A percentile compares a stretch with the other conserved stretches of the same genome.
Evolutionary conservation across 768 basidiomycete genomes (phyloP).

Genomic region (Brasilioporus rufonigricans): DNA sequence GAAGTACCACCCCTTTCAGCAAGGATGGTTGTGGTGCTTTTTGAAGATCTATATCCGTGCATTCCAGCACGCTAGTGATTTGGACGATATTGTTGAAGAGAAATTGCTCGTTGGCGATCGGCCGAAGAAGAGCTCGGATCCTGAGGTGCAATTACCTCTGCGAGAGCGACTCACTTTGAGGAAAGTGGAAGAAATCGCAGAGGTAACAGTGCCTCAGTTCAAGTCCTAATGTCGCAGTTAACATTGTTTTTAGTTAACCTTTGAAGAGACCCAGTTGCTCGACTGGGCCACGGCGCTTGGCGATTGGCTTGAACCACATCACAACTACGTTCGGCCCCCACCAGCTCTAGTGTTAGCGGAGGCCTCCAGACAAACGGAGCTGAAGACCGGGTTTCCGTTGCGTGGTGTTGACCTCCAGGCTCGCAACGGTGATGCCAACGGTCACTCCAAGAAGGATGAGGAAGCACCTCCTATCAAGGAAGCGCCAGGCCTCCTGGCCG

Average conservation of each 20-base stretch:
- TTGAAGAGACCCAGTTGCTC: slow-evolving; percentile 56
- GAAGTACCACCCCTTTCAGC: slow-evolving; percentile 36
- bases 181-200: slow-evolving; percentile 49
- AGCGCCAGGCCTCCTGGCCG: slow-evolving; percentile 49
- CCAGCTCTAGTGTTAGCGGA: slow-evolving; percentile 70
- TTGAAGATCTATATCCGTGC: slow-evolving; percentile 76
- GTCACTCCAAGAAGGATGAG: slow-evolving; percentile 64
- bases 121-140: slow-evolving; percentile 58
- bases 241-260: slow-evolving; percentile 51
- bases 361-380: slow-evolving; percentile 67
- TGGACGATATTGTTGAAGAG: slow-evolving; percentile 79
- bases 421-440: slow-evolving; percentile 33
- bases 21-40: slow-evolving; percentile 69
- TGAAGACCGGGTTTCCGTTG: slow-evolving; percentile 66
- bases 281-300: slow-evolving; percentile 61
- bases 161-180: slow-evolving; percentile 55
- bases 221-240: not conserved
- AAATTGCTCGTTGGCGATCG: slow-evolving; percentile 80
- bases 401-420: slow-evolving; percentile 55
- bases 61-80: slow-evolving; percentile 75
- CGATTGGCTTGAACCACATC: slow-evolving; percentile 77
- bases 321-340: slow-evolving; percentile 69
- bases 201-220: slow-evolving; percentile 38
- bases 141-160: slow-evolving; percentile 49
- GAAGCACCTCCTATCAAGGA: slow-evolving; percentile 66